Evolutionary conservation across 257 asterid genomes (phyloP), one percentile per base, ranked within the genome.

Genomic region (Catharanthus roseus): DNA sequence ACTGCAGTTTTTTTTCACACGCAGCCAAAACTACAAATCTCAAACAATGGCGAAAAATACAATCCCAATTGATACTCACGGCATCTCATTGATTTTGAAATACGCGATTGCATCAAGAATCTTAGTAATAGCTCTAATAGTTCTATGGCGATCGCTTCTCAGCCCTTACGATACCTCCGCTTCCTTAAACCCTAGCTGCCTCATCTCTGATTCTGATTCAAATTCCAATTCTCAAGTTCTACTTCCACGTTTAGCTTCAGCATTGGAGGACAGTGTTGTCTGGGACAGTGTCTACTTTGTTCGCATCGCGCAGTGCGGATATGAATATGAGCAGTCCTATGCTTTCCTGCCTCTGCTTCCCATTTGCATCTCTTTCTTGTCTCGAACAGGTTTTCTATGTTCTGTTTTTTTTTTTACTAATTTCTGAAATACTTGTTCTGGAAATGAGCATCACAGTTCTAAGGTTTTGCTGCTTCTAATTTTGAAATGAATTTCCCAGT

Each of bases 331-430:
- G 67, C 99, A 93, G 80, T 63, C 86, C 76, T 93, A 93, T 39
- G 99, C 99, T 2, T 91, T 91, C 77, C 80, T 88, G 80, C 99
- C 99, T 29, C 73, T 93, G 85, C 95, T 93, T n/a, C 97, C 99
- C 62, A 76, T 91, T 75, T 88, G 83, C 86, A 78, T 87, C 33
- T 86, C 89, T 3, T 10, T 88, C 39, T 57, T 93, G 75, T 88
- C 96, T n/a, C 78, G 78, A 55, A 81, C 99, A 74, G 96, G 99
- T 93, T 10, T 18, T 58, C 57, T 64, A 9, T 50, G 24, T 1
- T n/a, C 8, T 3, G 36, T 45, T 45, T 1, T 1, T 2, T 15
- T 4, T 45, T 47, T 49, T 3, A 49, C 9, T 18, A 49, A 16
- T 16, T 19, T 61, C 15, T 61, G 10, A 61, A 31, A 18, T 33